Conservation (phyloP, 768 basidiomycete species). For the Neoboletus magnificus region DNA sequence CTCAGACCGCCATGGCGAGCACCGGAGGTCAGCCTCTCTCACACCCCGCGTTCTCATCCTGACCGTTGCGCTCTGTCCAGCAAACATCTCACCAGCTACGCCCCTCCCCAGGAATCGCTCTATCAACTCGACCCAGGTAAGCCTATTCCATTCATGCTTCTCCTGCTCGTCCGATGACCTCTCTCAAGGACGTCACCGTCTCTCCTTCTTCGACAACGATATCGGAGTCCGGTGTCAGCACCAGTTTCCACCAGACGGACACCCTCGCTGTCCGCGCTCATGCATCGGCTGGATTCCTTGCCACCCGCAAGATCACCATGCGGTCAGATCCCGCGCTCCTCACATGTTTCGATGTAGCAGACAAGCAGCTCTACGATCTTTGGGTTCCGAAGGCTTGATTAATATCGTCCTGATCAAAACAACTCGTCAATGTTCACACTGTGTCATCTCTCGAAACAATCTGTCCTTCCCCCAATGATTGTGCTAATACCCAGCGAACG, state of each 20-base stretch:
- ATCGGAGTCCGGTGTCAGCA: constrained; percentile 26
- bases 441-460: not conserved
- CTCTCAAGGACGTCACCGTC: constrained; percentile 12
- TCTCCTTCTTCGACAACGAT: constrained; percentile 33
- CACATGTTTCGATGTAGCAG: constrained; percentile 72
- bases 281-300: constrained; percentile 20
- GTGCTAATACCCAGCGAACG: not conserved
- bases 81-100: not conserved
- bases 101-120: constrained; percentile 15
- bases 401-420: not conserved
- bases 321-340: constrained; percentile 64
- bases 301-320: constrained; percentile 42
- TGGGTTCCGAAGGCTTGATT: constrained; percentile 54
- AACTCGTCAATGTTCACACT: not conserved
- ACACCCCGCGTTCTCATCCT: not conserved
- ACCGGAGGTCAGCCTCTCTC: constrained; percentile 7
- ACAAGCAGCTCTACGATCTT: constrained; percentile 73
- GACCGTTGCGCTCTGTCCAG: not conserved
- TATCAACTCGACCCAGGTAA: constrained; percentile 13
- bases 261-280: constrained; percentile 18
- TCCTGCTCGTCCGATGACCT: not conserved
- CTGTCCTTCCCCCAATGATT: not conserved
- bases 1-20: constrained; percentile 7
- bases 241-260: constrained; percentile 19
- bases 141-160: not conserved